phyloP scores from a whole-genome alignment of 2,329 filamentous ascomycete species.

The Meredithiella fracta region DNA sequence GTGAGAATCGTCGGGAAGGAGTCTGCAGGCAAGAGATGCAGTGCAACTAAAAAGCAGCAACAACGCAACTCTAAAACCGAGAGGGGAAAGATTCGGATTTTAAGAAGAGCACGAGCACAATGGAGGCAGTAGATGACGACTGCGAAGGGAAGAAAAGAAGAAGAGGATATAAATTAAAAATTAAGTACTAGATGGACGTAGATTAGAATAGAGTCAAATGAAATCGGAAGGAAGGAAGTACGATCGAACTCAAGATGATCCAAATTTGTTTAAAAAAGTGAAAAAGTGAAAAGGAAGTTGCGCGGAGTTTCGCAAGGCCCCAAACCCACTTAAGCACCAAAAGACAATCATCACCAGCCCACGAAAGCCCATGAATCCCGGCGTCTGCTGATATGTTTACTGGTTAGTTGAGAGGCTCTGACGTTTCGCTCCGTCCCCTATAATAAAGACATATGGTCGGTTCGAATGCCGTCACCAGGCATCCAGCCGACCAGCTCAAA shows the following conservation, averaged over 20 bases:
- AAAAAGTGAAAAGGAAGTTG: neutral
- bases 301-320: neutral
- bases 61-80: neutral
- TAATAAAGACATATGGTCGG: neutral
- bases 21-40: conserved; percentile 5
- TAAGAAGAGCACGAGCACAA: neutral
- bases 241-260: neutral
- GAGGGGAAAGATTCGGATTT: neutral
- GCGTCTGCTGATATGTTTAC: neutral
- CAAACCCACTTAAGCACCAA: neutral
- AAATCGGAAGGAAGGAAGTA: conserved; percentile 1
- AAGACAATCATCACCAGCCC: neutral
- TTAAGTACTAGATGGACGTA: neutral
- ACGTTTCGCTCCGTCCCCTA: neutral
- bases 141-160: conserved; percentile 1
- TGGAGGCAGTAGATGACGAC: neutral
- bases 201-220: neutral
- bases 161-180: neutral
- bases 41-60: conserved; percentile 4
- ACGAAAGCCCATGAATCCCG: neutral
- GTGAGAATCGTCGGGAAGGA: neutral
- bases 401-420: conserved; percentile 1
- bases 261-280: conserved; percentile 1
- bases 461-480: neutral
- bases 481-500: neutral